These are phyloP conservation scores for Penicillium lividum DNA, from an alignment of 495 filamentous ascomycete genomes.

Conservation along the genomic window DNA sequence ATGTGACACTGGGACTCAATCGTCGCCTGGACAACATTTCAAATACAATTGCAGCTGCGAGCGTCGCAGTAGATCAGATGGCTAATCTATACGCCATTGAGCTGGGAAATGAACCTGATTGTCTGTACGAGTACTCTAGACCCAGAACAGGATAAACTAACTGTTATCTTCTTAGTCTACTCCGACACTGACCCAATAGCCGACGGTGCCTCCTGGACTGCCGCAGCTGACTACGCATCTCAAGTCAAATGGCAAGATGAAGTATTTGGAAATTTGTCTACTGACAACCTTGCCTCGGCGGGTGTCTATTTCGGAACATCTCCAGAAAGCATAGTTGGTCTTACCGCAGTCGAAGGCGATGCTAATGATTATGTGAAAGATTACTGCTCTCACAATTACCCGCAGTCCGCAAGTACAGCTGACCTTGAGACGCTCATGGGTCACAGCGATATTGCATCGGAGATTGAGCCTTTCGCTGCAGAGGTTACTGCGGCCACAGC, in stretches of 20 bases:
- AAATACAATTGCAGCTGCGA: slow-evolving; percentile 58
- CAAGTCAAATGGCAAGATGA: slow-evolving; percentile 56
- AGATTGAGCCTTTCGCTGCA: slow-evolving; percentile 48
- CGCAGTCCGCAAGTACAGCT: slow-evolving; percentile 47
- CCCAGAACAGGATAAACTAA: neutral
- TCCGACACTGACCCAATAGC: slow-evolving; percentile 49
- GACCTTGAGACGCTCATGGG: slow-evolving; percentile 48
- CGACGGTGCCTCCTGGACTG: slow-evolving; percentile 51
- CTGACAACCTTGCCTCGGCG: slow-evolving; percentile 51
- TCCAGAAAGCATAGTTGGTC: slow-evolving; percentile 50
- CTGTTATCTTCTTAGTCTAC: slow-evolving; percentile 8
- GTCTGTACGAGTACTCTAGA: slow-evolving; percentile 30
- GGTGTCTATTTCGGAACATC: slow-evolving; percentile 59
- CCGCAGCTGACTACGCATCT: slow-evolving; percentile 52
- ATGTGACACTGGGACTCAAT: slow-evolving; percentile 58
- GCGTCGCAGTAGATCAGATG: slow-evolving; percentile 44
- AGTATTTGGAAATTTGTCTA: slow-evolving; percentile 50
- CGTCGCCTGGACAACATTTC: slow-evolving; percentile 55
- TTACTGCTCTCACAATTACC: slow-evolving; percentile 63
- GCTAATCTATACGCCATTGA: slow-evolving; percentile 58
- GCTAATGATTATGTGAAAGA: slow-evolving; percentile 50
- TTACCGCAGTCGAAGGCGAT: slow-evolving; percentile 51
- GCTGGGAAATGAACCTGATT: slow-evolving; percentile 63
- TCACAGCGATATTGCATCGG: slow-evolving; percentile 48
- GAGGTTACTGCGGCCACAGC: slow-evolving; percentile 50